Evolutionary conservation across 176 grass and related monocot species (phyloP).

Genomic region (Rhynchospora pubera): DNA sequence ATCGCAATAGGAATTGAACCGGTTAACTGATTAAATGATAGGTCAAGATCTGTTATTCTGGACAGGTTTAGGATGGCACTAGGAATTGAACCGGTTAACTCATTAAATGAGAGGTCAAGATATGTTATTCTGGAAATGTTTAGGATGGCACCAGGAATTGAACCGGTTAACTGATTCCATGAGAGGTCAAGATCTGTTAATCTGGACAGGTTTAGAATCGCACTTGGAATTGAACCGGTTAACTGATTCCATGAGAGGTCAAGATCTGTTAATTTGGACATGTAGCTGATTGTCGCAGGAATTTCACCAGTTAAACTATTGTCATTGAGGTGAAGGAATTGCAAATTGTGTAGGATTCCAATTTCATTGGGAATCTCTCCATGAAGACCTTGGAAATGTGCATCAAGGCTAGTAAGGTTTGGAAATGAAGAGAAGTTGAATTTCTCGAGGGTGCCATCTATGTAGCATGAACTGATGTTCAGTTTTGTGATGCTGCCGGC

Average conservation of each 20-base stretch:
- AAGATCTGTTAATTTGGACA: conserved; percentile 3
- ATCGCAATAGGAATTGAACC: no score
- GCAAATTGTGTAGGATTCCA: not conserved
- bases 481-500: not conserved
- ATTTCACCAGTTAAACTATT: conserved; percentile 13
- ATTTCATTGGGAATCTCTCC: not conserved
- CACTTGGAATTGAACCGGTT: no score
- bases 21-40: no score
- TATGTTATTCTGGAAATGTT: no score
- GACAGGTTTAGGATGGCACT: no score
- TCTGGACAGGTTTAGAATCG: no score
- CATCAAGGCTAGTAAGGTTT: not conserved
- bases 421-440: not conserved
- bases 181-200: no score
- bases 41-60: no score
- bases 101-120: no score
- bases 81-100: no score
- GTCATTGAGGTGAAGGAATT: not conserved
- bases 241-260: not conserved
- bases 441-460: not conserved
- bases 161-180: no score
- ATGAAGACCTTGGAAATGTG: not conserved
- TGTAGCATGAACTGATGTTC: not conserved
- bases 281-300: not conserved
- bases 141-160: no score